Percentiles rank a stretch among this genome's conserved stretches.
Conservation (phyloP, 192 early-diverging fungal species). For the Coemansia reversa region DNA sequence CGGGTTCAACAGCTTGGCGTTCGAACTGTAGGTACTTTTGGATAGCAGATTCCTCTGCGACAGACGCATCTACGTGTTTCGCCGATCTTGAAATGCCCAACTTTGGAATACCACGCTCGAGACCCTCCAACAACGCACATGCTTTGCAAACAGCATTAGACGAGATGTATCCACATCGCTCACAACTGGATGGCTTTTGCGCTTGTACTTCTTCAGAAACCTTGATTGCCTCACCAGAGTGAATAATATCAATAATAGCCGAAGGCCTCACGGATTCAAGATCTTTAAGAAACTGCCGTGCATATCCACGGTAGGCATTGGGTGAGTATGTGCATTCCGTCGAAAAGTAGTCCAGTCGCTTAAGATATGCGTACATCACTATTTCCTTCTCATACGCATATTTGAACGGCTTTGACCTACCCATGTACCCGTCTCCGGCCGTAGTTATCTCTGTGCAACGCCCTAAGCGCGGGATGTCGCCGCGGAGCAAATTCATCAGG, state of each 20-base stretch:
- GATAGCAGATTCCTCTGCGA: neutral
- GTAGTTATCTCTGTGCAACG: slow-evolving; percentile 93
- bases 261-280: slow-evolving; percentile 85
- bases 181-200: slow-evolving; percentile 66
- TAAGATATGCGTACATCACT: slow-evolving; percentile 98
- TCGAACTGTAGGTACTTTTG: neutral
- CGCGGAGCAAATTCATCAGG: slow-evolving; percentile 96
- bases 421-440: slow-evolving; percentile 67
- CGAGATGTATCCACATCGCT: slow-evolving; percentile 93
- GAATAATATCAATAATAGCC: slow-evolving; percentile 93
- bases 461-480: slow-evolving; percentile 86
- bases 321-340: slow-evolving; percentile 98
- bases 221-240: slow-evolving; percentile 88
- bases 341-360: slow-evolving; percentile 96
- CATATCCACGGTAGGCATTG: slow-evolving; percentile 95
- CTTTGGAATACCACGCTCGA: slow-evolving; percentile 85
- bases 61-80: slow-evolving; percentile 4
- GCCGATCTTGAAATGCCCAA: slow-evolving; percentile 51
- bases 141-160: slow-evolving; percentile 92
- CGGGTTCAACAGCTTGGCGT: slow-evolving; percentile 21
- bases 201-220: slow-evolving; percentile 64
- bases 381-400: slow-evolving; percentile 99
- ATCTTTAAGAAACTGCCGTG: slow-evolving; percentile 92
- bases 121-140: slow-evolving; percentile 87
- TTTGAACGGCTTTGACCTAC: slow-evolving; percentile 97